These are phyloP conservation scores for Lentinula novae-zelandiae DNA, from an alignment of 1,284 basidiomycete species.

Conservation along the genomic window DNA sequence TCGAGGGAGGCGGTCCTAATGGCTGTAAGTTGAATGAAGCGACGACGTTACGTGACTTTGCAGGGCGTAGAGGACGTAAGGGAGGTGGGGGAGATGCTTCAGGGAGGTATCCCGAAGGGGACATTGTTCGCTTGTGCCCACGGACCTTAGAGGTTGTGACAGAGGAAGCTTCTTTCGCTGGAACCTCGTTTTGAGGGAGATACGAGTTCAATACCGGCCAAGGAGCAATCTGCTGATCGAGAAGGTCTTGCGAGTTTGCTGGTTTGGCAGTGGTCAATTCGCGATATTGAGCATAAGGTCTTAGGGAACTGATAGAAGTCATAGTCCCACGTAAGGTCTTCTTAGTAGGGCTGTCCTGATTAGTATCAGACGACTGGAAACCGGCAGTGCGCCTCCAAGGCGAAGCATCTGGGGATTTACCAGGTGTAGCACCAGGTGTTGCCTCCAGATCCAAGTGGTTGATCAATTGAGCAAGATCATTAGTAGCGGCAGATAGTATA, in stretches of 20 bases:
- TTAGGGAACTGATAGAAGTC: constrained; percentile 52
- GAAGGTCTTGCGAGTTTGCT: constrained; percentile 21
- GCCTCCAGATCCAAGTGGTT: constrained; percentile 71
- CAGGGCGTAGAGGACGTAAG: constrained; percentile 57
- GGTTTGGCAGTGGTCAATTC: constrained; percentile 13
- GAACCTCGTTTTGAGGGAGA: constrained; percentile 41
- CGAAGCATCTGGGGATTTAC: constrained; percentile 18
- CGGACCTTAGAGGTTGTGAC: constrained; percentile 11
- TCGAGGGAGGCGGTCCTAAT: constrained; percentile 19
- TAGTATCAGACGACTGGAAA: not conserved
- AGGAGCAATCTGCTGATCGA: constrained; percentile 62
- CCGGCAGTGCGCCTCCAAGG: constrained; percentile 11
- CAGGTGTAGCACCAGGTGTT: constrained; percentile 53
- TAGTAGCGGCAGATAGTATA: constrained; percentile 69
- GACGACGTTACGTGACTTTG: constrained; percentile 27
- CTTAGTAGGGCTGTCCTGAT: constrained; percentile 34
- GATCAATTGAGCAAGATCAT: constrained; percentile 73
- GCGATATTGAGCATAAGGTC: constrained; percentile 54
- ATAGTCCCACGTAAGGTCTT: constrained; percentile 34
- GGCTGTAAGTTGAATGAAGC: constrained; percentile 16
- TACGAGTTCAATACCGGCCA: constrained; percentile 51
- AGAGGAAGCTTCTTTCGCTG: constrained; percentile 15
- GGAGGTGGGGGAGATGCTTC: constrained; percentile 39
- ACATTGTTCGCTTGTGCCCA: constrained; percentile 45
- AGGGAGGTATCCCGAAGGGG: constrained; percentile 48